Evolutionary conservation across 257 asterid genomes (phyloP).

Genomic region (Striga asiatica): DNA sequence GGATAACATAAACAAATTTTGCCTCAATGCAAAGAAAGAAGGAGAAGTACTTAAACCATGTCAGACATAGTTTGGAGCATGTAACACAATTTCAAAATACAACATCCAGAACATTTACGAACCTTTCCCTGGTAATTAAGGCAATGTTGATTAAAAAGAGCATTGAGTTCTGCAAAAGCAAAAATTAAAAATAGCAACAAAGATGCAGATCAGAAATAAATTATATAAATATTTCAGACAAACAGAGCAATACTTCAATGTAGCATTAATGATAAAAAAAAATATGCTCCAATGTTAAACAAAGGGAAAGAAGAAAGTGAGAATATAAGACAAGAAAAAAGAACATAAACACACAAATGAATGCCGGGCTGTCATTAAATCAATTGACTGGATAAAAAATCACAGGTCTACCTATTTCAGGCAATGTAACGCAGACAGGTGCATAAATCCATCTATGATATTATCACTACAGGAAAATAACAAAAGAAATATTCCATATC

Average conservation of each 20-base stretch:
- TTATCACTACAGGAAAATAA: not conserved
- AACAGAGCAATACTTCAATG: constrained; percentile 3
- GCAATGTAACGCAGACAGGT: not conserved
- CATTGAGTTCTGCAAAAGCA: constrained; percentile 59
- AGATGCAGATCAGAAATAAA: constrained; percentile 8
- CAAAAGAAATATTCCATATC: not conserved
- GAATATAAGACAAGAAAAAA: not conserved
- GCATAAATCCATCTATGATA: constrained; percentile 2
- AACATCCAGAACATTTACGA: constrained; percentile 16
- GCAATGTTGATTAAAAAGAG: constrained; percentile 71
- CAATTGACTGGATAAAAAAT: not conserved
- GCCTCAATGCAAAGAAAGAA: not conserved
- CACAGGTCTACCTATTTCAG: not conserved
- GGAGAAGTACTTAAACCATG: not conserved
- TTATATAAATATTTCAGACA: not conserved
- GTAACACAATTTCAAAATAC: constrained; percentile 3
- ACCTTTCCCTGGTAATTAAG: constrained; percentile 90
- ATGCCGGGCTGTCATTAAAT: not conserved
- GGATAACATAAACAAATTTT: not conserved
- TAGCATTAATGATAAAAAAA: constrained; percentile 1
- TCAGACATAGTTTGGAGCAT: not conserved
- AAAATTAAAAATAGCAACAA: not conserved
- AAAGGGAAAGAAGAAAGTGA: not conserved
- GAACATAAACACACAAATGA: not conserved
- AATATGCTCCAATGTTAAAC: not conserved